Conservation (phyloP, 768 basidiomycete species). For the Rhodotorula graminis region DNA sequence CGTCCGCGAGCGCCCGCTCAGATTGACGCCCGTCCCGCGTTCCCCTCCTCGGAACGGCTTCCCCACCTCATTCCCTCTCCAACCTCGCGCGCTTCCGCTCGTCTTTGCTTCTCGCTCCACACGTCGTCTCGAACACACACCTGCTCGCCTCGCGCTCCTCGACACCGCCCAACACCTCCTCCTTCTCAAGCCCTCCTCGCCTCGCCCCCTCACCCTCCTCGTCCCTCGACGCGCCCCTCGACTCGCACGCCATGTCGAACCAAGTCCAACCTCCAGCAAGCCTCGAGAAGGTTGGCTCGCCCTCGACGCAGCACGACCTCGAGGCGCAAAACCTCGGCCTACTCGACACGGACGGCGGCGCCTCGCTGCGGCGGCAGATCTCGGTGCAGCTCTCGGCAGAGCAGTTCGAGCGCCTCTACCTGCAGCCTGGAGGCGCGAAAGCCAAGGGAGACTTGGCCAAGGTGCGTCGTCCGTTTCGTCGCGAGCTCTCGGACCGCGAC, state of each 20-base stretch:
- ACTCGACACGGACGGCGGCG: conserved; percentile 30
- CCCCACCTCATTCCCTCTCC: too few species aligned
- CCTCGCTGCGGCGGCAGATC: conserved; percentile 39
- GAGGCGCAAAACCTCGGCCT: conserved; percentile 3
- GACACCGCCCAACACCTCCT: too few species aligned
- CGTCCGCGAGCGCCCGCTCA: too few species aligned
- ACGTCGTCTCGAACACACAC: too few species aligned
- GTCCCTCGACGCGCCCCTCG: not conserved
- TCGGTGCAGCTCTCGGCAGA: conserved; percentile 40
- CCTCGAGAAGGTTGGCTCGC: conserved; percentile 4
- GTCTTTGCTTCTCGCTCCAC: too few species aligned
- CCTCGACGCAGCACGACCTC: conserved; percentile 2
- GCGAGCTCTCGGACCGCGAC: not conserved
- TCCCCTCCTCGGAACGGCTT: too few species aligned
- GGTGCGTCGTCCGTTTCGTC: not conserved
- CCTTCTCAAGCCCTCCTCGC: not conserved
- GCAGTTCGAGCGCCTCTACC: conserved; percentile 43
- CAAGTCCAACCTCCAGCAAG: not conserved
- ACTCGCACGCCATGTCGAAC: not conserved
- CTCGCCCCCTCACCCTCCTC: too few species aligned
- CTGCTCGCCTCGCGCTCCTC: too few species aligned
- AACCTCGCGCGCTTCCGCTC: too few species aligned
- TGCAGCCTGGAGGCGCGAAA: conserved; percentile 40
- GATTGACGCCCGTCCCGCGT: too few species aligned
- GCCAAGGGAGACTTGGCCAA: conserved; percentile 41